Evolutionary conservation across 2,329 filamentous ascomycete genomes (phyloP).

Genomic region (Aspergillus pseudoviridinutans): DNA sequence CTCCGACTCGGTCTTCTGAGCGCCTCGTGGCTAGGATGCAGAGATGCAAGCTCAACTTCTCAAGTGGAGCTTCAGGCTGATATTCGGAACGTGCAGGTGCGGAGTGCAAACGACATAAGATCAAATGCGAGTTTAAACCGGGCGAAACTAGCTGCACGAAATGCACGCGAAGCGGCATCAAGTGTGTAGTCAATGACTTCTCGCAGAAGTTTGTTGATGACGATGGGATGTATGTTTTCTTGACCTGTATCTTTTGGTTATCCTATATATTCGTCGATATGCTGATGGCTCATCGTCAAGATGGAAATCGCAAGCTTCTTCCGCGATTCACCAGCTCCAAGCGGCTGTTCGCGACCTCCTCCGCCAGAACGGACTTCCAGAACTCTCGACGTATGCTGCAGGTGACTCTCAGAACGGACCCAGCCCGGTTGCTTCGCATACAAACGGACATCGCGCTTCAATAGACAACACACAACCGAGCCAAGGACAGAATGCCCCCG

Average conservation of each 20-base stretch:
- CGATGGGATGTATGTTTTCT: conserved; percentile 45
- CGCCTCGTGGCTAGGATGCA: not conserved
- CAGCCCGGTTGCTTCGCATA: conserved; percentile 27
- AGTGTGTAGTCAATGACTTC: conserved; percentile 54
- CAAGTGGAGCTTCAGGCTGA: conserved; percentile 1
- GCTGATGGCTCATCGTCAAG: conserved; percentile 22
- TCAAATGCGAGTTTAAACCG: conserved; percentile 50
- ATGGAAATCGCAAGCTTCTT: conserved; percentile 44
- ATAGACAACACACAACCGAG: conserved; percentile 27
- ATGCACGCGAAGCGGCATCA: conserved; percentile 48
- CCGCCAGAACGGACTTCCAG: conserved; percentile 40
- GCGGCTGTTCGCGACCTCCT: conserved; percentile 45
- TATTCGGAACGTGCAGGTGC: conserved; percentile 29
- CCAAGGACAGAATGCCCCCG: conserved; percentile 22
- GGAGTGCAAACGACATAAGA: conserved; percentile 53
- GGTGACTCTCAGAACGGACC: conserved; percentile 23
- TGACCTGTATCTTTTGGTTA: not conserved
- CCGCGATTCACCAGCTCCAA: conserved; percentile 42
- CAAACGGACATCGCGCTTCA: conserved; percentile 20
- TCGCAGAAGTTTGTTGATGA: conserved; percentile 54
- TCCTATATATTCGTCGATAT: not conserved
- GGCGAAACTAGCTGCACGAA: conserved; percentile 47
- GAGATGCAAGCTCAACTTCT: not conserved
- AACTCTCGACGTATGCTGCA: conserved; percentile 37
- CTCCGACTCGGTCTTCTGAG: conserved; percentile 3